phyloP scores from a whole-genome alignment of 169 alveolate genomes.

The Plasmodium yoelii region DNA sequence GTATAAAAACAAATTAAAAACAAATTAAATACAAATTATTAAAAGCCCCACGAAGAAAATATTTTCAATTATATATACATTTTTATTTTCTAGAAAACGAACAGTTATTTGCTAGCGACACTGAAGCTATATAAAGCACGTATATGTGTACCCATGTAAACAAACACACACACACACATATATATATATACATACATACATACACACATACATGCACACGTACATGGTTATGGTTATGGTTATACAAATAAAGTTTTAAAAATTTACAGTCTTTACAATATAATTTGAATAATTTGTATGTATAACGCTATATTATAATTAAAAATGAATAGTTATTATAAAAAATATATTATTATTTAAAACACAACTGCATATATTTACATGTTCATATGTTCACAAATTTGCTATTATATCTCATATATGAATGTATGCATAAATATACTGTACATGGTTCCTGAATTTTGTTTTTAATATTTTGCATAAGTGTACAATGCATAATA shows the following conservation, averaged over 20 bases:
- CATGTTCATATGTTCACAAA: not conserved
- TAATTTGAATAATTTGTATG: no score
- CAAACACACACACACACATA: no score
- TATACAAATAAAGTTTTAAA: not conserved
- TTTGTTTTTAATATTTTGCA: constrained; percentile 24
- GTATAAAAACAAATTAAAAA: no score
- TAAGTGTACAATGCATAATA: constrained; percentile 52
- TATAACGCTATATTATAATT: not conserved
- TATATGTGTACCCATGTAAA: not conserved
- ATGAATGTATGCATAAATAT: not conserved
- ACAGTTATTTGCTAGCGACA: not conserved
- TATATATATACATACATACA: constrained; percentile 14
- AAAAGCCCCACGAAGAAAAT: no score
- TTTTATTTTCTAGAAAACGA: constrained; percentile 9
- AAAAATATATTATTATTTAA: not conserved
- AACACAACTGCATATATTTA: not conserved
- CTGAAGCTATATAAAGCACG: not conserved
- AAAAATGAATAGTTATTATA: constrained; percentile 1
- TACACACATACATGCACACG: no score
- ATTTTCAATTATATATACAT: not conserved
- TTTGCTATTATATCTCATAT: no score
- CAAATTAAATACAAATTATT: no score
- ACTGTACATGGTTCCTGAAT: not conserved
- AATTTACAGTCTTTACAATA: no score
- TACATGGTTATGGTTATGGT: not conserved